Evolutionary conservation across 805 yeast species (phyloP), one percentile per base, ranked within the genome.

Genomic region (Myxozyma udenii): DNA sequence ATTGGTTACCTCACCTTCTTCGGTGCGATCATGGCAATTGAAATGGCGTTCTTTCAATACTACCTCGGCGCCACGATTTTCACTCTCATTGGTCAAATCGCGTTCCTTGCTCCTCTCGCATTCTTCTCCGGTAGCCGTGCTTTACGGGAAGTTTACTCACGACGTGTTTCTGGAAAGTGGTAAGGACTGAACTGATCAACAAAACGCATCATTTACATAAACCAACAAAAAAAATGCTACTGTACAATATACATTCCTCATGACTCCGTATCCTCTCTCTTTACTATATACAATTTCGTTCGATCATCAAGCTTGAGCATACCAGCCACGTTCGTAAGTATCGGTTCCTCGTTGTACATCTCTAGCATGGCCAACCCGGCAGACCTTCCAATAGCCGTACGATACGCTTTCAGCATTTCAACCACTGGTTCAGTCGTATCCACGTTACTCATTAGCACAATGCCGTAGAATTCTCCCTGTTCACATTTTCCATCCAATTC

Each of bases 91-190:
- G 69, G 71, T 57, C 72, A 78, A 54, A 64, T 71, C 19, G 71
- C 72, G 4, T 61, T 80, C 21, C 68, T 84, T 48, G 77, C 77
- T 3, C 73, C 80, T 0, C 75, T 84, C 30, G 71, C 83, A 26
- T 64, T 85, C 37, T 75, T 76, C 64, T 68, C 80, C 46, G 93
- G 93, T 12, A 74, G 85, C n/a, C 78, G 79, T 60, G 84, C 83
- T 16, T 74, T 87, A 62, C 75, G 83, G 63, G 73, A 68, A 48
- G 75, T 65, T 3, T 42, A 60, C 24, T 33, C 33, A 23, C 55
- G 69, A 39, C 50, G 70, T 18, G 33, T 58, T 19, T 47, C 49
- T 57, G 63, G 64, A 48, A 26, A 59, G 55, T 46, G 55, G 35
- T 25, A 41, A 7, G n/a, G 33, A 11, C 11, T 16, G 24, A 28